phyloP scores from a whole-genome alignment of 2,329 filamentous ascomycete genomes.

The Aschersonia sp. region DNA sequence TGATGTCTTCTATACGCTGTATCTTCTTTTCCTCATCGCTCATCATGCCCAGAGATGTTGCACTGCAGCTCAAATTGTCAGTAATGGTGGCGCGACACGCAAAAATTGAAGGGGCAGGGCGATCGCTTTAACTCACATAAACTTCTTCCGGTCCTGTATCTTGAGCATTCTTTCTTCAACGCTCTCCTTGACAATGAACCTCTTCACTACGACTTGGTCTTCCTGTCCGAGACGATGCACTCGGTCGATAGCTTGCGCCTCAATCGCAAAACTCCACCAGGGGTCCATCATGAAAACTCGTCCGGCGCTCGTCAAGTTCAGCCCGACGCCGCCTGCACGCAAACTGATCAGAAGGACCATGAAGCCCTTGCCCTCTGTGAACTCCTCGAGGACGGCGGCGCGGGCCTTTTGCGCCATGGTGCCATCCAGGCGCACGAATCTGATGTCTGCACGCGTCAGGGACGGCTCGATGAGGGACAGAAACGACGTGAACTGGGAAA shows the following conservation, averaged over 20 bases:
- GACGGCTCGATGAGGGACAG: conserved; percentile 80
- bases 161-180: conserved; percentile 92
- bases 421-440: conserved; percentile 79
- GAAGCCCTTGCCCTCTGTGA: conserved; percentile 45
- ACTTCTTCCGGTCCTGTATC: conserved; percentile 92
- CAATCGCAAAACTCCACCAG: conserved; percentile 97
- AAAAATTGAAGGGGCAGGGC: neutral
- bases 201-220: conserved; percentile 67
- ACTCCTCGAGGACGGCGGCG: conserved; percentile 62
- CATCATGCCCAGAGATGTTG: conserved; percentile 91
- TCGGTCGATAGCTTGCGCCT: conserved; percentile 93
- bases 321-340: conserved; percentile 79
- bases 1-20: conserved; percentile 86
- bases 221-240: conserved; percentile 95
- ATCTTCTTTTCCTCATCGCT: conserved; percentile 83
- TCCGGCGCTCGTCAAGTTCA: conserved; percentile 81
- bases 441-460: conserved; percentile 55
- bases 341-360: conserved; percentile 71
- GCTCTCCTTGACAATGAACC: conserved; percentile 80
- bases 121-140: conserved; percentile 50
- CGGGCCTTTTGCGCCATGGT: conserved; percentile 77
- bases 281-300: conserved; percentile 99
- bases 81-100: neutral
- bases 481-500: conserved; percentile 96
- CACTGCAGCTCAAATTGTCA: conserved; percentile 33